These are phyloP conservation scores for Eucalyptus erythrocorys DNA, from an alignment of 345 rosid species.

Conservation along the genomic window DNA sequence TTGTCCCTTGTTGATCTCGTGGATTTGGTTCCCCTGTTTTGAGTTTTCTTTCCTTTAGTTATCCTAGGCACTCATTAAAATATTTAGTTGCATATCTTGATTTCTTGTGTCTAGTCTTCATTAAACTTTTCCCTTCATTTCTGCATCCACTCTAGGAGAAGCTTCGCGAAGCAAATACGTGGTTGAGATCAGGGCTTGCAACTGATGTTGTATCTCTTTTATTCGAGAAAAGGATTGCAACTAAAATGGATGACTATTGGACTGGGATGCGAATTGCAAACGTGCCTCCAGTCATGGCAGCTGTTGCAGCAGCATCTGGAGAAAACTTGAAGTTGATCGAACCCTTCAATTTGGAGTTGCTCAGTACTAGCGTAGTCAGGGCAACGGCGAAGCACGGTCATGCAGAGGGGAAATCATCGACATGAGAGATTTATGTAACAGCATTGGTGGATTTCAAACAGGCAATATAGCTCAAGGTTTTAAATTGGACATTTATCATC, in stretches of 20 bases:
- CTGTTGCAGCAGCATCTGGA: constrained; percentile 95
- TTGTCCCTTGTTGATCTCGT: not conserved
- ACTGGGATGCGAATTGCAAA: constrained; percentile 68
- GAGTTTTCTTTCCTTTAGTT: not conserved
- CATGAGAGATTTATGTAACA: constrained; percentile 78
- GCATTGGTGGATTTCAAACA: constrained; percentile 82
- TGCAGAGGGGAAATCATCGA: constrained; percentile 94
- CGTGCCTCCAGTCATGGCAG: constrained; percentile 89
- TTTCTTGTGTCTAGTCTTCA: not conserved
- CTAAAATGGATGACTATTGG: constrained; percentile 78
- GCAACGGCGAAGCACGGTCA: constrained; percentile 88
- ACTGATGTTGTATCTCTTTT: constrained; percentile 83
- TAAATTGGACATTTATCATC: constrained; percentile 39
- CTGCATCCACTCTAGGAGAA: constrained; percentile 45
- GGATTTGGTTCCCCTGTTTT: not conserved
- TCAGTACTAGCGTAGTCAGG: constrained; percentile 81
- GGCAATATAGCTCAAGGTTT: constrained; percentile 38
- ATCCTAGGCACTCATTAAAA: not conserved
- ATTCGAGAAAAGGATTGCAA: constrained; percentile 83
- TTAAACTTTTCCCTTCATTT: not conserved
- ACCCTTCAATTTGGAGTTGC: constrained; percentile 91
- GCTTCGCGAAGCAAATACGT: constrained; percentile 87
- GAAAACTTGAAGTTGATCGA: constrained; percentile 73
- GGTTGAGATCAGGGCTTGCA: constrained; percentile 81
- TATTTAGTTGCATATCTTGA: not conserved